Percentiles rank a stretch among this genome's conserved stretches.
Conservation (phyloP, 2,329 filamentous ascomycete genomes). For the Colletotrichum paranaense region DNA sequence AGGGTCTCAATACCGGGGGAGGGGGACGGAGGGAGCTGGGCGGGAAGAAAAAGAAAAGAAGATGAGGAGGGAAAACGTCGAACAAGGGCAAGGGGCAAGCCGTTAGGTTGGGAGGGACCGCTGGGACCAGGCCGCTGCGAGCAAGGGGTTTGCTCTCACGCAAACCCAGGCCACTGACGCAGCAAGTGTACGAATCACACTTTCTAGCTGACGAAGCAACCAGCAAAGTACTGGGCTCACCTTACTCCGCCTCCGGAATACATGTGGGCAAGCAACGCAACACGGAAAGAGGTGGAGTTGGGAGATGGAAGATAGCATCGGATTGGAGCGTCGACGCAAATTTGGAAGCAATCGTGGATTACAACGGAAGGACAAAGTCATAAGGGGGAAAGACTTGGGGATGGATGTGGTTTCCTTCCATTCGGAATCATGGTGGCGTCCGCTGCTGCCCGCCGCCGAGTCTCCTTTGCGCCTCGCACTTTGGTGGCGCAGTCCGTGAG, state of each 20-base stretch:
- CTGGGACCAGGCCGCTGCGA: background rate
- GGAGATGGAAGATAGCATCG: background rate
- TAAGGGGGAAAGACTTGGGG: background rate
- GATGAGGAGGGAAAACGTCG: background rate
- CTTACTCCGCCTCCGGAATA: background rate
- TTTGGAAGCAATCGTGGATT: background rate
- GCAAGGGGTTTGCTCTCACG: background rate
- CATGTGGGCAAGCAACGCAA: background rate
- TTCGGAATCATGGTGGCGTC: no score
- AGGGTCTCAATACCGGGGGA: conserved; percentile 1
- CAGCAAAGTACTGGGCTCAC: background rate
- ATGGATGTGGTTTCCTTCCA: background rate
- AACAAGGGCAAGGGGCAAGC: background rate
- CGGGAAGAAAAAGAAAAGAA: background rate
- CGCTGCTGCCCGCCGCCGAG: background rate
- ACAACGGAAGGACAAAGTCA: background rate
- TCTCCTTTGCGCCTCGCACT: background rate
- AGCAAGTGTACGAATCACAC: background rate
- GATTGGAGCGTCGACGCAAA: background rate
- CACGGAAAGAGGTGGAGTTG: background rate
- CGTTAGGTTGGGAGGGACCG: background rate
- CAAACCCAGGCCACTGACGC: background rate
- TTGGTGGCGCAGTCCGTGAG: background rate
- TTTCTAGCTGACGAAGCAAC: background rate
- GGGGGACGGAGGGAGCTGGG: background rate